Base-by-base conservation (phyloP, 306 rosid species). In the Trifolium subterraneum region DNA sequence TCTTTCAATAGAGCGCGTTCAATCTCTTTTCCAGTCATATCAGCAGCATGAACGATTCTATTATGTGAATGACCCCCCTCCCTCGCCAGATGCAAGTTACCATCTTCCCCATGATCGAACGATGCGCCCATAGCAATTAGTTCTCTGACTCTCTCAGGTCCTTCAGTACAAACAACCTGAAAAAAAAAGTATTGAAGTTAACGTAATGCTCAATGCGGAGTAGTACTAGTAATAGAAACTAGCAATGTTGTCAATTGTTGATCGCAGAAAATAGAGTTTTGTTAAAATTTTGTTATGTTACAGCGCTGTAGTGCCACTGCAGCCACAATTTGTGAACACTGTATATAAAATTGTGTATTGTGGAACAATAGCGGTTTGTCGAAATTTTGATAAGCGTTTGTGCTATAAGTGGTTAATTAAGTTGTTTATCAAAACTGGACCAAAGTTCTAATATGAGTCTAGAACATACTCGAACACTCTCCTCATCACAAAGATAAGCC, bases 161-260 rank as follows among this genome's bases (percentile, higher is more conserved):
- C 98, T 85, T 94, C 98, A n/a, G 94, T 90, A 82, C 98, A 94
- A 10, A 94, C 98, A 86, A 94, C 93, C 98, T 94, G 84, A 13
- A 83, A 41, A 78, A 83, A 83, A 62, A 84, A 25, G 16, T 78
- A 62, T 48, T 55, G 36, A 80, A 61, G 39, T 66, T 69, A 18
- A 79, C 42, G 48, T 64, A 72, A 25, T 3, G 35, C 31, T 45
- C 48, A 47, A 56, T 19, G 19, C 38, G 18, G 20, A 7, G 39
- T 35, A 7, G 9, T 35, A 35, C 36, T 50, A 31, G 51, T 45
- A 50, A 76, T 14, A 79, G 62, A 72, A 73, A 42, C 27, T 33
- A 63, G 56, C 51, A 7, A 52, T 51, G 55, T 48, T 48, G 55
- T 12, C 48, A 42, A 42, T 13, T 44, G 50, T 1, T 2, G 16